These are phyloP conservation scores for Heliamphora pulchella DNA, from an alignment of 179 eudicot genomes.

Conservation along the genomic window DNA sequence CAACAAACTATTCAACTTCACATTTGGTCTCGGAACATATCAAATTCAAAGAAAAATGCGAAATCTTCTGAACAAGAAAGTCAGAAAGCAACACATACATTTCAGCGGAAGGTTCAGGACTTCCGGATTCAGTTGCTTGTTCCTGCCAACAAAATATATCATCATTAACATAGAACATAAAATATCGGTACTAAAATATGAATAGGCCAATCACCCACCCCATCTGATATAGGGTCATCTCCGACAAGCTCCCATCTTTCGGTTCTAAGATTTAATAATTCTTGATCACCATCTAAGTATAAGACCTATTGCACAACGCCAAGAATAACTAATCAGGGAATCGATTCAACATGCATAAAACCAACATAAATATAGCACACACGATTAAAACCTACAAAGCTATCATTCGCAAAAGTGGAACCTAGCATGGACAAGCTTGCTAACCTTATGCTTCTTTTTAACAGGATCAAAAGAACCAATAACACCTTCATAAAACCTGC, in stretches of 20 bases:
- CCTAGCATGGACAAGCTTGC: background rate
- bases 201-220: conserved; percentile 34
- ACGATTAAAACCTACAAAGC: background rate
- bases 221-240: conserved; percentile 20
- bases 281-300: conserved; percentile 70
- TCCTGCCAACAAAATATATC: conserved; percentile 35
- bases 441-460: conserved; percentile 59
- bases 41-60: background rate
- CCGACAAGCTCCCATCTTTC: conserved; percentile 49
- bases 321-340: background rate
- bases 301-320: conserved; percentile 30
- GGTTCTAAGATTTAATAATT: conserved; percentile 36
- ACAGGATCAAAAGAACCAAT: conserved; percentile 41
- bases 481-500: conserved; percentile 63
- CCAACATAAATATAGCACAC: background rate
- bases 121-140: conserved; percentile 30
- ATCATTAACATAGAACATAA: conserved; percentile 1
- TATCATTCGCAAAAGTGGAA: background rate
- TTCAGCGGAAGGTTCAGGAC: conserved; percentile 53
- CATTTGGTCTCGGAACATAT: background rate
- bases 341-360: background rate
- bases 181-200: background rate
- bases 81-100: conserved; percentile 42
- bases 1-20: background rate
- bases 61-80: background rate